Evolutionary conservation across 2,329 filamentous ascomycete genomes (phyloP).

Genomic region (Aspergillus brasiliensis): DNA sequence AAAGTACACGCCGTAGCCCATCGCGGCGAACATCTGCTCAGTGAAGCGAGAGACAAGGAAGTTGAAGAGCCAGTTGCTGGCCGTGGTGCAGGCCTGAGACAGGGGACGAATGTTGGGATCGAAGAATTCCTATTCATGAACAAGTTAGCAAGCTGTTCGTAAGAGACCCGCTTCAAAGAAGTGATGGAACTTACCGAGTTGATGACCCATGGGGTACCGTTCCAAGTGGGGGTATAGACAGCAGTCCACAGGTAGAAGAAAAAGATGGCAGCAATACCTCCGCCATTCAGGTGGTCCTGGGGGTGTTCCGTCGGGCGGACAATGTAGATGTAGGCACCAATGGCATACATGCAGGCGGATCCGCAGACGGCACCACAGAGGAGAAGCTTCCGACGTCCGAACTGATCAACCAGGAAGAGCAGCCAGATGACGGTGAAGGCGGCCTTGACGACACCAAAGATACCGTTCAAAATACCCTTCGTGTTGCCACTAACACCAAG

Average conservation of each 20-base stretch:
- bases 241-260: slow-evolving; percentile 76
- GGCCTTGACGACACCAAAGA: slow-evolving; percentile 76
- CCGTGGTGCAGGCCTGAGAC: slow-evolving; percentile 67
- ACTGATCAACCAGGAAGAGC: slow-evolving; percentile 66
- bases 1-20: slow-evolving; percentile 66
- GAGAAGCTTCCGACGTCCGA: slow-evolving; percentile 64
- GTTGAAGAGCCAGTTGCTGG: slow-evolving; percentile 40
- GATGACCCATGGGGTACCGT: slow-evolving; percentile 74
- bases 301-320: slow-evolving; percentile 33
- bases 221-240: slow-evolving; percentile 73
- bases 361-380: slow-evolving; percentile 65
- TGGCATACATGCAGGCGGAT: slow-evolving; percentile 43
- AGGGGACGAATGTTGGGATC: slow-evolving; percentile 68
- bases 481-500: slow-evolving; percentile 5
- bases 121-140: slow-evolving; percentile 61
- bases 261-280: slow-evolving; percentile 50
- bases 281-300: slow-evolving; percentile 23
- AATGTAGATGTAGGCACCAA: slow-evolving; percentile 38
- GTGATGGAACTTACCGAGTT: slow-evolving; percentile 51
- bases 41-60: slow-evolving; percentile 42
- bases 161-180: neutral
- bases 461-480: slow-evolving; percentile 48
- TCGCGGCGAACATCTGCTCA: slow-evolving; percentile 44
- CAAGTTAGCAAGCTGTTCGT: slow-evolving; percentile 10
- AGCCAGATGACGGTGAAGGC: slow-evolving; percentile 68